Evolutionary conservation across 23 red algal genomes (phyloP).

Genomic region (Pyropia yezoensis): DNA sequence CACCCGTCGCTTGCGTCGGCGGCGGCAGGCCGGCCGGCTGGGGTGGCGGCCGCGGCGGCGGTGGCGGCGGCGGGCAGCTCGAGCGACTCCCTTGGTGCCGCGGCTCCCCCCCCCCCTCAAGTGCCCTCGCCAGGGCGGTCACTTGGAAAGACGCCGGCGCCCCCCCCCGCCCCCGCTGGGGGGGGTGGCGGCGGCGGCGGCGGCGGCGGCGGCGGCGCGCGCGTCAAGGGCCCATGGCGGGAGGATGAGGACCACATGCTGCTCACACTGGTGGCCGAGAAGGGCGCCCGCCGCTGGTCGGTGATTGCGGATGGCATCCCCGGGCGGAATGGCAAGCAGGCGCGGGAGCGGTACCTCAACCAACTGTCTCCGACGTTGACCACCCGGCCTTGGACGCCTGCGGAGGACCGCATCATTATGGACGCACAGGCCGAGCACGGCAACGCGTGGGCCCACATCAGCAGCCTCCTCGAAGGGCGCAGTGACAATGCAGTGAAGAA

Average conservation of each 20-base stretch:
- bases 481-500: slow-evolving; percentile 90
- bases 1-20: too few relatives aligned
- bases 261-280: slow-evolving; percentile 24
- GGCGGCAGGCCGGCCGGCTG: too few relatives aligned
- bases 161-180: too few relatives aligned
- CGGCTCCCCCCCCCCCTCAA: too few relatives aligned
- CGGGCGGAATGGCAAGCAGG: slow-evolving; percentile 86
- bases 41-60: too few relatives aligned
- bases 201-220: too few relatives aligned
- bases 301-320: slow-evolving; percentile 64
- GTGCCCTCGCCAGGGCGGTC: too few relatives aligned
- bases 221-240: slow-evolving; percentile 73
- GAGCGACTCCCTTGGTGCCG: too few relatives aligned
- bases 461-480: slow-evolving; percentile 54
- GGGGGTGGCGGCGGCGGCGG: too few relatives aligned
- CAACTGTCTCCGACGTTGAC: slow-evolving; percentile 62
- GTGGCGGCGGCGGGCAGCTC: too few relatives aligned
- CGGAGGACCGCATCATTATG: slow-evolving; percentile 68
- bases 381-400: slow-evolving; percentile 65
- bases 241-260: slow-evolving; percentile 63
- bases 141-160: too few relatives aligned
- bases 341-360: slow-evolving; percentile 81
- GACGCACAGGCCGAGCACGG: slow-evolving; percentile 55
- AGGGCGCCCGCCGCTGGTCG: slow-evolving; percentile 46
- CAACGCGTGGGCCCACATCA: slow-evolving; percentile 77